These are phyloP conservation scores for Sporobolus alterniflorus DNA, from an alignment of 202 grass and related monocot genomes.

Conservation along the genomic window DNA sequence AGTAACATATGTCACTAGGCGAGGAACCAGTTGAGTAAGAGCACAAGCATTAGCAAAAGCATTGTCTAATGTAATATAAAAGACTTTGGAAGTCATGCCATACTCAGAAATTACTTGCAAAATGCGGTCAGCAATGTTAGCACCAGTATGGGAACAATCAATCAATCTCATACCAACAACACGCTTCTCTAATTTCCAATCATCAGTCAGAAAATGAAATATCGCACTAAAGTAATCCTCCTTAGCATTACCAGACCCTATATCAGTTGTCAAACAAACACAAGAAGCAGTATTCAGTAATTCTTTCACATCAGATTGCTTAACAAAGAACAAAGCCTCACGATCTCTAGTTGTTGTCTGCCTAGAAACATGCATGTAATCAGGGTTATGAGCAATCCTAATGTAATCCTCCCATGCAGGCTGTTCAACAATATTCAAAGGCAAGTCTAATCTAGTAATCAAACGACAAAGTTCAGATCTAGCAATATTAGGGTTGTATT, in stretches of 20 bases:
- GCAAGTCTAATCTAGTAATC: neutral
- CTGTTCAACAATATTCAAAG: neutral
- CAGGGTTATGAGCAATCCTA: neutral
- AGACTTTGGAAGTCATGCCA: neutral
- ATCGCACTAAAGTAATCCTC: neutral
- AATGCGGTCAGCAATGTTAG: neutral
- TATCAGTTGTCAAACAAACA: neutral
- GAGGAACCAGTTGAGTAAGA: too few relatives aligned
- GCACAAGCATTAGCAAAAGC: too few relatives aligned
- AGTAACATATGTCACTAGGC: too few relatives aligned
- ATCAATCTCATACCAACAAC: neutral
- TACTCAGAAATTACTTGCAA: neutral
- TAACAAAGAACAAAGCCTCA: neutral
- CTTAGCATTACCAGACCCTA: neutral
- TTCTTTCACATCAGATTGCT: neutral
- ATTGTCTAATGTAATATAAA: neutral
- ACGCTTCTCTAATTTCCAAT: neutral
- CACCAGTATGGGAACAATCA: neutral
- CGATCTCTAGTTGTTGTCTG: neutral
- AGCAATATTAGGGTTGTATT: neutral
- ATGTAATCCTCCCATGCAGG: neutral
- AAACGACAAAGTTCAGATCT: neutral
- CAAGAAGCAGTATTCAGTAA: neutral
- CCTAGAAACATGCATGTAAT: neutral
- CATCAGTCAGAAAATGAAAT: neutral